These are phyloP conservation scores for Verticillium nubilum DNA, from an alignment of 2,329 filamentous ascomycete genomes.

Conservation along the genomic window DNA sequence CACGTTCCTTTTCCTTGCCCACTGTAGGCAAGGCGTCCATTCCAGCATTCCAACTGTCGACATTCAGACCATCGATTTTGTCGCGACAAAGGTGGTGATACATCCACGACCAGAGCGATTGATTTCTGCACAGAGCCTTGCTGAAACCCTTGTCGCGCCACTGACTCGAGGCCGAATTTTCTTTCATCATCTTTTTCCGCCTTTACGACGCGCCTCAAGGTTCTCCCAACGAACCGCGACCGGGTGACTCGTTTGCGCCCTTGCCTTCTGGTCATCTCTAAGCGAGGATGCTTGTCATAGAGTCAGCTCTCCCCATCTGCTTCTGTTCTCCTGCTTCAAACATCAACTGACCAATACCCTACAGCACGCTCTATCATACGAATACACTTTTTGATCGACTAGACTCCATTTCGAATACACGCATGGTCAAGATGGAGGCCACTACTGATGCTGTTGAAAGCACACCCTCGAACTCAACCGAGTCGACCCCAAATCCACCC, in stretches of 20 bases:
- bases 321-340: background rate
- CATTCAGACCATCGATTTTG: background rate
- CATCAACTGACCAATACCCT: background rate
- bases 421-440: slow-evolving; percentile 5
- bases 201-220: background rate
- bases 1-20: background rate
- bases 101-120: background rate
- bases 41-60: background rate
- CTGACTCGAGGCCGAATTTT: background rate
- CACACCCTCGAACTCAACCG: slow-evolving; percentile 5
- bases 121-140: background rate
- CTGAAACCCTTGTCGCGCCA: background rate
- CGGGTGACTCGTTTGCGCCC: background rate
- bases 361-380: slow-evolving; percentile 14
- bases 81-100: background rate
- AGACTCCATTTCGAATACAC: slow-evolving; percentile 21
- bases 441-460: slow-evolving; percentile 7
- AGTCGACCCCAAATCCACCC: slow-evolving; percentile 6
- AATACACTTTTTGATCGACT: slow-evolving; percentile 22
- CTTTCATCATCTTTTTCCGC: background rate
- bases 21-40: background rate
- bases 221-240: background rate
- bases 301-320: slow-evolving; percentile 17
- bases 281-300: slow-evolving; percentile 19
- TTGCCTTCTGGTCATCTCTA: background rate